Base-by-base conservation (phyloP, 2,329 filamentous ascomycete species). In the Epichloe coenophiala region DNA sequence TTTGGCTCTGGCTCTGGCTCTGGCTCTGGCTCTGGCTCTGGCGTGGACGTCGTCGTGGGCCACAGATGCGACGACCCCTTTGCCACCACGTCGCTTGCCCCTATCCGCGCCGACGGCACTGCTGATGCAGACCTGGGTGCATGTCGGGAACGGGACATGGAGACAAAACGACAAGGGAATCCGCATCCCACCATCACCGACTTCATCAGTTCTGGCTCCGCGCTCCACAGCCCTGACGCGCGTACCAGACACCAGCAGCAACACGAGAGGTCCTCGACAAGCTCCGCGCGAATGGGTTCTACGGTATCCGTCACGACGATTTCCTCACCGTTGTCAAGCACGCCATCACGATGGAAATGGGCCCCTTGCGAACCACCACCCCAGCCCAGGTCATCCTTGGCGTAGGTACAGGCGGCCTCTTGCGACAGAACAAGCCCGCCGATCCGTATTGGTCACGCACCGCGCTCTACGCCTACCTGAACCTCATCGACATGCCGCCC, bases 371-470 rank as follows among this genome's bases (percentile, higher is more conserved):
- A 3, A 48, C 60, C 5, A 49, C 49, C 5, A 63, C 70, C 36
- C 75, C 75, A 0, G 55, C 71, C 0, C 75, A 77, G 54, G 59
- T 78, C 17, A 65, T 75, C n/a, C 69, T 75, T 19, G 73, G 75
- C 6, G 70, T 77, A 12, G 75, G 76, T 11, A 78, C 75, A 1
- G 76, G 76, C 17, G 76, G 76, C 0, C 65, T 78, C 15, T 68
- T 75, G 12, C 61, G 61, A 5, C 76, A 79, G 56, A 78, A 77
- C 58, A 64, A 70, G 49, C 71, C 73, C 0, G 65, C 69, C 0
- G 75, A 78, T 53, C 74, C 76, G 1, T 79, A 76, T 60, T 79
- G 75, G 75, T 67, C 71, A 8, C 69, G 68, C 5, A 73, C 72
- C 0, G 68, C 73, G 0, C 62, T 76, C 38, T 78, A 75, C 52